Base-by-base conservation (phyloP, 2,329 filamentous ascomycete species). In the Lojkania enalia region DNA sequence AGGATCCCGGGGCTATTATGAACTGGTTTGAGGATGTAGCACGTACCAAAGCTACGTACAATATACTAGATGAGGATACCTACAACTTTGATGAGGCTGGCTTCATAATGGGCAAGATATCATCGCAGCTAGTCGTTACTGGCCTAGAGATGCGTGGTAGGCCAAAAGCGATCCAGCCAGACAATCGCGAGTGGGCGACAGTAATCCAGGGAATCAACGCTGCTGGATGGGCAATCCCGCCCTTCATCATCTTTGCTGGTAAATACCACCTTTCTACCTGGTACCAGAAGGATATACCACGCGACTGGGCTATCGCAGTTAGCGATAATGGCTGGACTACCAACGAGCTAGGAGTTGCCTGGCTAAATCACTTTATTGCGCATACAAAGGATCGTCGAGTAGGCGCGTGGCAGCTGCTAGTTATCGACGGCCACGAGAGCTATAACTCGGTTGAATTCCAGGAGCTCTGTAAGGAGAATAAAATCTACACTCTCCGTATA, bases 401-500 rank as follows among this genome's bases (percentile, higher is more conserved):
- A 23, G 58, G 69, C 5, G 35, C 11, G 39, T 65, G 69, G 55
- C 49, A 57, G 19, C 55, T 74, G 4, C 54, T 75, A 4, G 60
- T 75, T 43, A 49, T 74, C 21, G 63, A 74, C 55, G 54, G 67
- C 36, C 52, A 74, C 57, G 46, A 54, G 46, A 71, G 61, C 47
- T 51, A 74, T 55, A 31, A 65, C 31, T 67, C 55, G 4, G 42
- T 54, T 18, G 48, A 68, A 44, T 73, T 75, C 44, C 41, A 71
- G 32, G 27, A 63, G 20, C 66, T 60, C 48, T 74, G 52, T 47
- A 60, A 50, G 39, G 45, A 60, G n/a, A 49, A 73, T 35, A 63
- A 71, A 35, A 72, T 74, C 51, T 63, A 69, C 39, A 62, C 59
- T 38, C 54, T 71, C 50, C 73, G 43, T 45, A 68, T 73, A 44